phyloP scores from a whole-genome alignment of 2,329 filamentous ascomycete genomes.

The Alternaria ethzedia region DNA sequence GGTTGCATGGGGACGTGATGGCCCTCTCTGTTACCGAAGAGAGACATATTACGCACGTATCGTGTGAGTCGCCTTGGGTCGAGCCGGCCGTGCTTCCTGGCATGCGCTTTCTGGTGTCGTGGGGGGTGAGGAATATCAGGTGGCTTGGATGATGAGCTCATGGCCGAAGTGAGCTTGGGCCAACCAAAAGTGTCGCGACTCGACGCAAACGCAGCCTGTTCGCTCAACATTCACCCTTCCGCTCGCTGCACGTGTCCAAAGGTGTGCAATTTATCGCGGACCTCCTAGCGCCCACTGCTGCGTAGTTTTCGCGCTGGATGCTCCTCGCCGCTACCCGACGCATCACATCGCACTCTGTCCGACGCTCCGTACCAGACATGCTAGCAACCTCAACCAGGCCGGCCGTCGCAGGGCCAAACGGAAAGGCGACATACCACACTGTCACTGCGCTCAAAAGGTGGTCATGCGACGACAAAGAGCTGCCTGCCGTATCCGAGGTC shows the following conservation, averaged over 20 bases:
- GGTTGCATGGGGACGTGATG: constrained; percentile 76
- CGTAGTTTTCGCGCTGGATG: constrained; percentile 23
- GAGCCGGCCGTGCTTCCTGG: constrained; percentile 21
- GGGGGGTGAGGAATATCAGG: neutral
- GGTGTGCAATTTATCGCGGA: neutral
- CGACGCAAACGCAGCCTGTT: neutral
- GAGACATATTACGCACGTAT: constrained; percentile 83
- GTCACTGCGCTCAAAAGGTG: constrained; percentile 80
- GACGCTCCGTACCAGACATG: constrained; percentile 39
- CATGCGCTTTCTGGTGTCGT: constrained; percentile 31
- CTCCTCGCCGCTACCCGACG: constrained; percentile 30
- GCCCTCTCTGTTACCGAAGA: constrained; percentile 75
- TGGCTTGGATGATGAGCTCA: constrained; percentile 17
- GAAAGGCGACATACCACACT: constrained; percentile 56
- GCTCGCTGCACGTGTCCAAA: constrained; percentile 7
- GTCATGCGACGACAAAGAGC: constrained; percentile 76
- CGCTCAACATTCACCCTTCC: constrained; percentile 4
- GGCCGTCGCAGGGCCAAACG: constrained; percentile 35
- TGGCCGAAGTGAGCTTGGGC: constrained; percentile 25
- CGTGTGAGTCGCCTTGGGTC: constrained; percentile 25
- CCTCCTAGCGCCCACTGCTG: neutral
- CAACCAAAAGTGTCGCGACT: constrained; percentile 24
- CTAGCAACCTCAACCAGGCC: constrained; percentile 40
- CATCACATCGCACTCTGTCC: constrained; percentile 16
- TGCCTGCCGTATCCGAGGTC: constrained; percentile 75